A percentile compares a stretch with the other conserved stretches of the same genome.
phyloP scores from a whole-genome alignment of 2,329 filamentous ascomycete genomes.

The Teratosphaeria destructans region DNA sequence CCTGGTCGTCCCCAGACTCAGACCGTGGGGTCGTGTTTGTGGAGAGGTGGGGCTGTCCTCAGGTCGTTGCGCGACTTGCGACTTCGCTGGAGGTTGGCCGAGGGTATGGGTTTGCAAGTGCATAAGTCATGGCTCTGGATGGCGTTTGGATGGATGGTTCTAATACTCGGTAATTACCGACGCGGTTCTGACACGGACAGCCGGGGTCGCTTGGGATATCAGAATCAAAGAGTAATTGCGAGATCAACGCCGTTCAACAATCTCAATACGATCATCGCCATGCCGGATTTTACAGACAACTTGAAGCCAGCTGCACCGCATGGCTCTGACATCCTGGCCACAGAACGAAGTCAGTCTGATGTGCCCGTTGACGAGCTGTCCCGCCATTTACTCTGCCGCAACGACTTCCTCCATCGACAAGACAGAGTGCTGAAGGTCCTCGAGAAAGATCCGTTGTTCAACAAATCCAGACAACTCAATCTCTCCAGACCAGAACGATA shows the following conservation, averaged over 20 bases:
- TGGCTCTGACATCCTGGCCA: slow-evolving; percentile 36
- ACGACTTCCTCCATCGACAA: slow-evolving; percentile 41
- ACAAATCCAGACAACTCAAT: slow-evolving; percentile 41
- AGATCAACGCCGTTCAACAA: neutral
- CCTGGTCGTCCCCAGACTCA: neutral
- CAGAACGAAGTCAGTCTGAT: slow-evolving; percentile 36
- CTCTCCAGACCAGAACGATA: slow-evolving; percentile 43
- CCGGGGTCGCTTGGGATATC: too few species aligned
- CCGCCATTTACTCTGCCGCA: slow-evolving; percentile 35
- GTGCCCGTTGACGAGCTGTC: slow-evolving; percentile 37
- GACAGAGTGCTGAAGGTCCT: slow-evolving; percentile 36
- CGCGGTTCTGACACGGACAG: too few species aligned
- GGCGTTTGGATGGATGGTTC: neutral
- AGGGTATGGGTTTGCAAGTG: neutral
- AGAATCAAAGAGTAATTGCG: too few species aligned
- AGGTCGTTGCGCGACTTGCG: neutral
- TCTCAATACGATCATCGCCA: slow-evolving; percentile 11
- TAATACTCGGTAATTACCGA: too few species aligned
- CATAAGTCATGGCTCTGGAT: neutral
- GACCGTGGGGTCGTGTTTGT: neutral
- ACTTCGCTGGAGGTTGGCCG: neutral
- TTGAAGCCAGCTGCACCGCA: slow-evolving; percentile 36
- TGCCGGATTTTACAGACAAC: slow-evolving; percentile 41
- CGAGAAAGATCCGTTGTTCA: slow-evolving; percentile 38
- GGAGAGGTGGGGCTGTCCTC: neutral